Evolutionary conservation across 345 rosid species (phyloP).

Genomic region (Hirschfeldia incana): DNA sequence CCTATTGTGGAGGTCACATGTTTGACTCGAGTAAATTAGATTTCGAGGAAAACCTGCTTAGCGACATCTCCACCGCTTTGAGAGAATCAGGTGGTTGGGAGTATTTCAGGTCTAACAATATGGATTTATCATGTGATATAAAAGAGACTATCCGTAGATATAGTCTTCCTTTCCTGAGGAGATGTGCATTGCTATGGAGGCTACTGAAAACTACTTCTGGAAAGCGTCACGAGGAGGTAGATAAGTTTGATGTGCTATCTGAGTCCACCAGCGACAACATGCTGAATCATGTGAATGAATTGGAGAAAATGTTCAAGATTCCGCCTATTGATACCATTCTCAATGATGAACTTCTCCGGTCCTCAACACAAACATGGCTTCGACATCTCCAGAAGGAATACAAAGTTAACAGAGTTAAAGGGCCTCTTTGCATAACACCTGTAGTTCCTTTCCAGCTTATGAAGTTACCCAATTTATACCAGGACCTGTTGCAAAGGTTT

Average conservation of each 20-base stretch:
- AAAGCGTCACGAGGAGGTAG: conserved; percentile 51
- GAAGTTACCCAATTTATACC: conserved; percentile 76
- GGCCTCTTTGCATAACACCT: conserved; percentile 53
- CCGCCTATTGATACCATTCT: conserved; percentile 62
- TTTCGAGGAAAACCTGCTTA: conserved; percentile 49
- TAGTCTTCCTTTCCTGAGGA: conserved; percentile 84
- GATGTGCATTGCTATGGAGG: conserved; percentile 91
- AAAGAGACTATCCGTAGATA: conserved; percentile 54
- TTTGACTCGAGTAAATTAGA: conserved; percentile 34
- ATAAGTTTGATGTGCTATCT: conserved; percentile 39
- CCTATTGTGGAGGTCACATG: conserved; percentile 45
- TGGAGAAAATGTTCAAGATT: conserved; percentile 79
- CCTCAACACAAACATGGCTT: conserved; percentile 61
- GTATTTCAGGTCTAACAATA: conserved; percentile 54
- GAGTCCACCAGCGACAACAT: conserved; percentile 39
- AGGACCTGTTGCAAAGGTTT: conserved; percentile 85
- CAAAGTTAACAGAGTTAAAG: conserved; percentile 36
- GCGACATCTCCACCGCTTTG: conserved; percentile 54
- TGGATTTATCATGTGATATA: conserved; percentile 52
- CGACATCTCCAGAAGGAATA: conserved; percentile 56
- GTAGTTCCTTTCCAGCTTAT: conserved; percentile 81
- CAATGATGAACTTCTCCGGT: conserved; percentile 52
- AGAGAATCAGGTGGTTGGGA: conserved; percentile 48
- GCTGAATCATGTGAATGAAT: conserved; percentile 58
- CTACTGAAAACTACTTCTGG: conserved; percentile 56